Percentiles rank a stretch among this genome's conserved stretches.
Conservation (phyloP, 2,329 filamentous ascomycete genomes). For the Didymella lethalis region DNA sequence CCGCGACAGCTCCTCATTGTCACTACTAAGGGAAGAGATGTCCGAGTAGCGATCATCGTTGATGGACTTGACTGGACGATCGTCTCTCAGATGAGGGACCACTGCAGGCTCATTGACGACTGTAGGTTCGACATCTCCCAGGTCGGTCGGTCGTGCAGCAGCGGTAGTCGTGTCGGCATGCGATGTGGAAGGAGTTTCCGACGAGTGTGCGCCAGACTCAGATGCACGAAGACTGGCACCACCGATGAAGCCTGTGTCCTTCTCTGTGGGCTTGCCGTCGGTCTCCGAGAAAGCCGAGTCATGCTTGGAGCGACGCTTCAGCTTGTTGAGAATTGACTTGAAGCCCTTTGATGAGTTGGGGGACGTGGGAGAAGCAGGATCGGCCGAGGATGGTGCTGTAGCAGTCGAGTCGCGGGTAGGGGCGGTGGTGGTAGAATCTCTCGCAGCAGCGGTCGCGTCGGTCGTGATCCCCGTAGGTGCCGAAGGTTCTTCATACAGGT, state of each 20-base stretch:
- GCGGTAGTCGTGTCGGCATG: constrained; percentile 19
- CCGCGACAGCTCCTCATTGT: constrained; percentile 26
- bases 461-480: constrained; percentile 14
- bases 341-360: constrained; percentile 47
- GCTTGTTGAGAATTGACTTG: constrained; percentile 48
- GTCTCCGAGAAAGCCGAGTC: constrained; percentile 20
- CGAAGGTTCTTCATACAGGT: constrained; percentile 32
- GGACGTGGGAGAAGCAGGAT: constrained; percentile 35
- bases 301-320: constrained; percentile 52
- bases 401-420: constrained; percentile 6
- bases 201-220: constrained; percentile 29
- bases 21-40: constrained; percentile 47
- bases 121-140: constrained; percentile 28
- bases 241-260: constrained; percentile 53
- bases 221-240: constrained; percentile 52
- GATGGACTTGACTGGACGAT: constrained; percentile 4
- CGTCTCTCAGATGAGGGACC: constrained; percentile 21
- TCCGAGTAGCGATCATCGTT: constrained; percentile 32
- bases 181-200: constrained; percentile 11
- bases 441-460: background rate
- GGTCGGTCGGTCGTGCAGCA: constrained; percentile 21
- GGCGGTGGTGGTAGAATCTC: background rate
- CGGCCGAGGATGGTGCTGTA: constrained; percentile 20
- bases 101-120: constrained; percentile 21
- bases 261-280: constrained; percentile 29